Base-by-base conservation (phyloP, 1,284 basidiomycete genomes). In the Malassezia nana region DNA sequence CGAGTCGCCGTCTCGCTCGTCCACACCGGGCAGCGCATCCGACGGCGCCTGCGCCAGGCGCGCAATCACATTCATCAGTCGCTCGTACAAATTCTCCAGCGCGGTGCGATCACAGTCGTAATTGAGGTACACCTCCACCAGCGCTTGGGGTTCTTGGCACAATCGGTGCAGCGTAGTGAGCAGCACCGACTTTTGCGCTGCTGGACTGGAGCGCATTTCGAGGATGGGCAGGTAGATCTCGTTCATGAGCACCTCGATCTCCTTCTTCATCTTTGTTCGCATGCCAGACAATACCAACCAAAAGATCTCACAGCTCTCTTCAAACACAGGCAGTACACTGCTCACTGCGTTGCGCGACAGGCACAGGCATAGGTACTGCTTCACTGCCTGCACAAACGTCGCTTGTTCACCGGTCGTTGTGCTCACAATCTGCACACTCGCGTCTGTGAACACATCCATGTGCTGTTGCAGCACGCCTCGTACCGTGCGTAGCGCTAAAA, bases 221-320 rank as follows among this genome's bases (percentile, higher is more conserved):
- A 99, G 78, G 48, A 99, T 95, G 1, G 94, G 94, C 55, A 99
- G 83, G 78, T 98, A 99, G 66, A 99, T 99, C 74, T 99, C 94
- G 72, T 95, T 94, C 51, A 99, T 77, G 29, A 99, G 79, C 32
- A 99, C 91, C 75, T 96, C 94, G 60, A 98, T 96, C 77, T 99
- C 95, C 86, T 96, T 96, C 88, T 99, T 99, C 59, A 99, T 81
- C 77, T 89, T 94, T 26, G 89, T 89, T 28, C 94, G 82, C 84
- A 99, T 85, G 5, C 88, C 88, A 46, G 85, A 83, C 20, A 99
- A 77, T 42, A 96, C 86, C 63, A 88, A 83, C 90, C 92, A 98
- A 76, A 98, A 98, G 64, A 98, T 95, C 77, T 98, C 94, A 51
- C 95, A 91, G 67, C 88, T 89, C 48, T 92, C 83, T 74, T 99